Conservation (phyloP, 139 green algal genomes). For the Gonium pectorale region DNA sequence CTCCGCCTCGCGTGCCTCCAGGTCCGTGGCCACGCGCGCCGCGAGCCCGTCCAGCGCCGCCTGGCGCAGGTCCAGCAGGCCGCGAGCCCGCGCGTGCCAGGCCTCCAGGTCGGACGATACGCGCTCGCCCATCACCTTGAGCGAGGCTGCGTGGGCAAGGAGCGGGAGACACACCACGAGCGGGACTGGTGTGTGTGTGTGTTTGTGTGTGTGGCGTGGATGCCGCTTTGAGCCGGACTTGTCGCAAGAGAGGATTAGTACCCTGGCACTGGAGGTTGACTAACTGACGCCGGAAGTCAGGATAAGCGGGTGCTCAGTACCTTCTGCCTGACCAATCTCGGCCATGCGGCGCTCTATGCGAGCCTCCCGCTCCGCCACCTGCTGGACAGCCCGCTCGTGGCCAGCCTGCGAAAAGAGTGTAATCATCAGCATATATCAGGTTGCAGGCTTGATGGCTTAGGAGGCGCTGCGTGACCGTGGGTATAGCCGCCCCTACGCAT, state of each 20-base stretch:
- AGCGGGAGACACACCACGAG: not conserved
- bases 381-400: slow-evolving; percentile 1
- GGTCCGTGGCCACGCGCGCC: not conserved
- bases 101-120: slow-evolving; percentile 10
- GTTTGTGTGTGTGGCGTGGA: not conserved
- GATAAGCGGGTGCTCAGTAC: not conserved
- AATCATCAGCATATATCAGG: too few relatives aligned
- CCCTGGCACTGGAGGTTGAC: too few relatives aligned
- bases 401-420: too few relatives aligned
- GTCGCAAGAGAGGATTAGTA: too few relatives aligned
- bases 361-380: slow-evolving; percentile 16
- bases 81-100: not conserved
- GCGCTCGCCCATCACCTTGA: slow-evolving; percentile 9
- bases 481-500: too few relatives aligned
- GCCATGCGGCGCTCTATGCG: not conserved
- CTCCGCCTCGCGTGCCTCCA: slow-evolving; percentile 23
- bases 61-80: slow-evolving; percentile 25
- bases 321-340: not conserved
- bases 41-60: slow-evolving; percentile 27
- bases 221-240: too few relatives aligned
- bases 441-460: too few relatives aligned
- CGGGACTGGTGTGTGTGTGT: not conserved
- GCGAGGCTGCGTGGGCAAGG: slow-evolving; percentile 1
- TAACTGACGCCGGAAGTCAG: too few relatives aligned
- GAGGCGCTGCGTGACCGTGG: too few relatives aligned